Evolutionary conservation across 2,329 filamentous ascomycete species (phyloP), one percentile per base, ranked within the genome.

Genomic region (Aaosphaeria arxii): DNA sequence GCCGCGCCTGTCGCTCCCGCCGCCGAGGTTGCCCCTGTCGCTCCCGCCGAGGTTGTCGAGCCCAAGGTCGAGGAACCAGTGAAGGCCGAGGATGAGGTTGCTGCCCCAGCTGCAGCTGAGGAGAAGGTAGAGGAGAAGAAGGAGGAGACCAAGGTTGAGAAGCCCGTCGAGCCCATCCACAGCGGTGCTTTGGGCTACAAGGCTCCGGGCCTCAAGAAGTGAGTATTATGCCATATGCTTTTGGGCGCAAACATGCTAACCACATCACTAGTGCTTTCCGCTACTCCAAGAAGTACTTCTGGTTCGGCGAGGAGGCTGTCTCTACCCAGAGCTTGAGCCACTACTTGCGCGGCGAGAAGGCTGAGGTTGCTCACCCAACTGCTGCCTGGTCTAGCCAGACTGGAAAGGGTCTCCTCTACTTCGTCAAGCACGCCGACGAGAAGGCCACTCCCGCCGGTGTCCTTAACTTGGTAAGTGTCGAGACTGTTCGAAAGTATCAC

Each of bases 331-430:
- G 86, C 67, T 81, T 96, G 48, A 74, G 79, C 59, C 76, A 80
- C 62, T 96, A 92, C 78, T 80, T 95, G 61, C 89, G 91, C 75
- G 86, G 84, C 64, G 91, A 96, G 82, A 96, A 96, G 86, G 80
- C 86, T 48, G 80, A 85, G 46, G 79, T 86, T 57, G 86, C 88
- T 52, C 87, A 95, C 77, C 81, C 88, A 58, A 87, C 87, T 61
- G 87, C 85, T 59, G 88, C 94, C 33, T 96, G 94, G 90, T 90
- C 92, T 55, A 85, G 85, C 60, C 85, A 95, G 80, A 96, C 92
- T 50, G 92, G 92, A 72, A 95, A 95, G 80, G 94, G 94, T 67
- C 87, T 97, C 17, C 79, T 97, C 39, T 96, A 95, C 81, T 88
- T 89, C 74, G 86, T 87, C 74, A 91, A 92, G 84, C 86, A 89